phyloP scores from a whole-genome alignment of 495 filamentous ascomycete species.

The Articulospora tetracladia region DNA sequence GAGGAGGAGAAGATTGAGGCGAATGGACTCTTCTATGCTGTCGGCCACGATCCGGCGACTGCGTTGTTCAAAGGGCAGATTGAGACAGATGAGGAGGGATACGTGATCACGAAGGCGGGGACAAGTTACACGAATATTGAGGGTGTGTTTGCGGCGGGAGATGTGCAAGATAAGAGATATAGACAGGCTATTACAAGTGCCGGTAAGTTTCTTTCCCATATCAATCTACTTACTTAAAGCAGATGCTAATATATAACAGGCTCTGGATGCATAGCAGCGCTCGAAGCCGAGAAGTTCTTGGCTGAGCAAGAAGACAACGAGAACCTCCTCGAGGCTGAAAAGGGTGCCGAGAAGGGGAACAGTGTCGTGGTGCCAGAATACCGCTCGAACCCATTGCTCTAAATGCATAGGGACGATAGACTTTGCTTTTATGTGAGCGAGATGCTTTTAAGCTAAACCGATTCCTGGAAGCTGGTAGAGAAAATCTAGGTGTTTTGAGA shows the following conservation, averaged over 20 bases:
- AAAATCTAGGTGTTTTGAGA: not conserved
- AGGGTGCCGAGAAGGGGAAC: conserved; percentile 28
- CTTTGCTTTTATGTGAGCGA: no score
- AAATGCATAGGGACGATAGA: conserved; percentile 21
- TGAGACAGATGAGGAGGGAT: conserved; percentile 79
- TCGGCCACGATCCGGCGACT: conserved; percentile 95
- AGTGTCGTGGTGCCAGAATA: conserved; percentile 53
- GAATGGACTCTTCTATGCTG: conserved; percentile 94
- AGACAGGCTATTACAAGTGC: conserved; percentile 97
- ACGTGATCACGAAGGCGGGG: conserved; percentile 85
- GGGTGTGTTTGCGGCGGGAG: conserved; percentile 94
- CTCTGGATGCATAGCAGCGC: conserved; percentile 88
- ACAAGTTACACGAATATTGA: conserved; percentile 83
- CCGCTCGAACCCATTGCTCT: conserved; percentile 59
- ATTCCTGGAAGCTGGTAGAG: no score
- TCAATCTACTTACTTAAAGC: not conserved
- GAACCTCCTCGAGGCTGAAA: conserved; percentile 28
- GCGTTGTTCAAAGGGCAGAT: conserved; percentile 81
- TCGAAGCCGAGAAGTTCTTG: conserved; percentile 92
- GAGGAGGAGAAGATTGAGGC: conserved; percentile 76
- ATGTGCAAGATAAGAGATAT: conserved; percentile 98
- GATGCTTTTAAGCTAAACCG: no score
- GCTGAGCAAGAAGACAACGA: conserved; percentile 64
- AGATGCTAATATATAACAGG: conserved; percentile 50
- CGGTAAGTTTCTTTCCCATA: conserved; percentile 56